Conservation (phyloP, 768 basidiomycete genomes). For the Tylopilus plumbeoviolaceoides region DNA sequence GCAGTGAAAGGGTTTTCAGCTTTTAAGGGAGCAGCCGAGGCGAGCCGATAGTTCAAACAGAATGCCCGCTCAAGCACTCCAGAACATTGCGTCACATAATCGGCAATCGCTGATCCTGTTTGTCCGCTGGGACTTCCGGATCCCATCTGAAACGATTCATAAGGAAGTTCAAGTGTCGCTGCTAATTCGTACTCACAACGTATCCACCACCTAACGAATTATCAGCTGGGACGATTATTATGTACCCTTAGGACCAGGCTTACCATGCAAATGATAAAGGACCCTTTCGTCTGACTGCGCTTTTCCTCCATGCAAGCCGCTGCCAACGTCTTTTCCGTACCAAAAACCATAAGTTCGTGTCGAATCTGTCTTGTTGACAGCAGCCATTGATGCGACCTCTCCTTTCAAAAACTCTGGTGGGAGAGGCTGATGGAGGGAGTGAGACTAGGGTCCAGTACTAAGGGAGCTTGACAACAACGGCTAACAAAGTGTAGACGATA, state of each 20-base stretch:
- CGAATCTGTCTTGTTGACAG: background rate
- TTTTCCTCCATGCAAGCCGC: slow-evolving; percentile 4
- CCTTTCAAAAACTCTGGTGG: background rate
- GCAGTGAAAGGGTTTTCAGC: background rate
- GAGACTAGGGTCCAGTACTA: slow-evolving; percentile 1
- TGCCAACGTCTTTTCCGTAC: background rate
- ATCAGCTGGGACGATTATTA: background rate
- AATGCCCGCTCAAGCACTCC: background rate
- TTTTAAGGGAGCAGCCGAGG: slow-evolving; percentile 1
- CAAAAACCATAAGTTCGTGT: slow-evolving; percentile 1
- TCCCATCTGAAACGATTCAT: background rate
- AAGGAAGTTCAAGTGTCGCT: background rate
- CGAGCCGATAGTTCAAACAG: slow-evolving; percentile 3
- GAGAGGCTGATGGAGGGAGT: background rate
- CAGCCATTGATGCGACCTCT: slow-evolving; percentile 1
- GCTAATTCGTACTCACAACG: background rate
- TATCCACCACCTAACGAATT: slow-evolving; percentile 1
- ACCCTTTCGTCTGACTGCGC: slow-evolving; percentile 2
- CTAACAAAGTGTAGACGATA: background rate
- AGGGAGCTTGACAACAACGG: background rate
- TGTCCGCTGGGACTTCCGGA: background rate
- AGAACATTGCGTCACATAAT: background rate
- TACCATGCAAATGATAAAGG: slow-evolving; percentile 5
- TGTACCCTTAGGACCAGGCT: background rate
- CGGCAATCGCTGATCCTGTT: background rate